phyloP scores from a whole-genome alignment of 768 basidiomycete genomes.

The Pulveroboletus sp. region DNA sequence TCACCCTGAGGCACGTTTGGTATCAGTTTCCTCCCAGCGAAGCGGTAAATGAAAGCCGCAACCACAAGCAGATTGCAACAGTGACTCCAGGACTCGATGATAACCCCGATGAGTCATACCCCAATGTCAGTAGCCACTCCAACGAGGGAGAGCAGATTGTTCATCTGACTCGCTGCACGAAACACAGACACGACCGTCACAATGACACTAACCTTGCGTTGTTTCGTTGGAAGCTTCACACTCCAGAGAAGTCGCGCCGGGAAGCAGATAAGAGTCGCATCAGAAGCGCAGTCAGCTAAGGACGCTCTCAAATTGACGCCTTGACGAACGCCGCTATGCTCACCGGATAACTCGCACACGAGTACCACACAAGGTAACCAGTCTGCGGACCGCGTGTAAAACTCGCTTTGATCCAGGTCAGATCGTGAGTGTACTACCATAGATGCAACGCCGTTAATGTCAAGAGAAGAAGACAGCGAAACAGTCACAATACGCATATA shows the following conservation, averaged over 20 bases:
- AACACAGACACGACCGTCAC: constrained; percentile 11
- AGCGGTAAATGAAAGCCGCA: too few species aligned
- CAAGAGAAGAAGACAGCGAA: constrained; percentile 9
- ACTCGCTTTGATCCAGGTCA: background rate
- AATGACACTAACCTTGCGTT: constrained; percentile 13
- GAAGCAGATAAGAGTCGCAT: constrained; percentile 13
- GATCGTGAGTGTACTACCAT: background rate
- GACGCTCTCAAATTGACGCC: background rate
- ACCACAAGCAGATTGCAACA: too few species aligned
- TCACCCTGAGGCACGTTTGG: too few species aligned
- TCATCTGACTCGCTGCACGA: constrained; percentile 14
- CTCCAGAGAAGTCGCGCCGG: constrained; percentile 9
- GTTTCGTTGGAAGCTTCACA: constrained; percentile 10
- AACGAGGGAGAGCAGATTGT: constrained; percentile 1
- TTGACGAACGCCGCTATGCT: constrained; percentile 2
- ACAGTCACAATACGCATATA: constrained; percentile 6
- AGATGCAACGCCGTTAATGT: constrained; percentile 3
- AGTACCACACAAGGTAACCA: constrained; percentile 5
- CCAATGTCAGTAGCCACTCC: constrained; percentile 12
- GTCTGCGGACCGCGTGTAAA: background rate
- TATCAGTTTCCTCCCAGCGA: too few species aligned
- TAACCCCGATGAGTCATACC: constrained; percentile 6
- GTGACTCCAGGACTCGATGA: too few species aligned
- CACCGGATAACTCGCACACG: constrained; percentile 14
- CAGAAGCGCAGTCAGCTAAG: constrained; percentile 23